Evolutionary conservation across 2,329 filamentous ascomycete species (phyloP), one percentile per base, ranked within the genome.

Genomic region (Cryphonectria parasitica): DNA sequence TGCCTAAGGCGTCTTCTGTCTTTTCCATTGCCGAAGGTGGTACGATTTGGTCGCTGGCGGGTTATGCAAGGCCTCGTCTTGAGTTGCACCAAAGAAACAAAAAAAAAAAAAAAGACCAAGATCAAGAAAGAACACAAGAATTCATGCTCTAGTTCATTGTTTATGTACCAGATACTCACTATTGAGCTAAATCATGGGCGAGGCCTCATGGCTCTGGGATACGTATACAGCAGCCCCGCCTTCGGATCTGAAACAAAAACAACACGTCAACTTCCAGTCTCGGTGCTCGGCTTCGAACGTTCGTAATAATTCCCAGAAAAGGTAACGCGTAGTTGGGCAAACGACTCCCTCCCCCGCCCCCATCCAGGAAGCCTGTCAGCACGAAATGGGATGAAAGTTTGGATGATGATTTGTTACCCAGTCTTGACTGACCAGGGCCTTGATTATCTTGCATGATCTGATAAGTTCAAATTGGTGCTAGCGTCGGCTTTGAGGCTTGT

Each of bases 381-480:
- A 49, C 22, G 22, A n/a, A 19, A n/a, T n/a, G 8, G 7, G 22
- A 49, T n/a, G 45, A 19, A n/a, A n/a, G 13, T 43, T 17, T 10
- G 22, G 45, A 19, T n/a, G 22, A n/a, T 10, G 7, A 11, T 49
- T 49, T 11, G 7, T 49, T n/a, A 11, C 45, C 22, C 19, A n/a
- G 8, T 17, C 5, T 19, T 19, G 5, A 49, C 17, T 49, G 43
- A 49, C 45, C 19, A 11, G 45, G 22, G 22, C 7, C 45, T n/a
- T 49, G 45, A 49, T 49, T n/a, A 49, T n/a, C 45, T 49, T n/a
- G 45, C 45, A 49, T 49, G 45, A 49, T 49, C 45, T 49, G 45
- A 49, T 49, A 49, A 49, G 22, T 49, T 49, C 22, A n/a, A n/a
- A n/a, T 10, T 22, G 8, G 22, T 49, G 17, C 19, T 49, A 49